These are phyloP conservation scores for Cordyceps cateniannulata DNA, from an alignment of 2,329 filamentous ascomycete genomes.

Conservation along the genomic window DNA sequence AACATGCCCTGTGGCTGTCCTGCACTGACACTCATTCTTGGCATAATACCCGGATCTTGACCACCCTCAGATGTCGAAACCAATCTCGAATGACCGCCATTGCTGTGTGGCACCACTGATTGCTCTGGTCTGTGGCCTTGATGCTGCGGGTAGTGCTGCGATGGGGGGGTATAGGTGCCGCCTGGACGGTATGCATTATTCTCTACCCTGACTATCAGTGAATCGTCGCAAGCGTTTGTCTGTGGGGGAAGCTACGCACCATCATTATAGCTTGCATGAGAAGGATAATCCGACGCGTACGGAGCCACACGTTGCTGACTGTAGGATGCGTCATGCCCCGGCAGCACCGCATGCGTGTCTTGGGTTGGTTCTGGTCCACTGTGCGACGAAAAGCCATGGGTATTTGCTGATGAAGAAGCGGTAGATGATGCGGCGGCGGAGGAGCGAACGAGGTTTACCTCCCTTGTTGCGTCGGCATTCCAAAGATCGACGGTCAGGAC, in stretches of 20 bases:
- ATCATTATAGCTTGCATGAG: constrained; percentile 26
- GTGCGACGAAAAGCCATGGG: neutral
- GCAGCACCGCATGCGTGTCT: constrained; percentile 19
- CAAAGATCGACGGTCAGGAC: constrained; percentile 63
- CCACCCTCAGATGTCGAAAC: constrained; percentile 16
- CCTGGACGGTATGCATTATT: constrained; percentile 24
- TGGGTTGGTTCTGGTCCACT: neutral
- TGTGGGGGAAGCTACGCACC: constrained; percentile 18
- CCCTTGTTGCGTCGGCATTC: constrained; percentile 57
- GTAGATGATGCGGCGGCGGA: constrained; percentile 19
- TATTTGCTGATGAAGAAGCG: neutral
- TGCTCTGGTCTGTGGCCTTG: constrained; percentile 19
- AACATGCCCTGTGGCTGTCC: constrained; percentile 74
- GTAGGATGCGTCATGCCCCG: constrained; percentile 31
- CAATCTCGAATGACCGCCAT: constrained; percentile 15
- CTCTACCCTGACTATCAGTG: constrained; percentile 13
- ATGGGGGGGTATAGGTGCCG: constrained; percentile 29
- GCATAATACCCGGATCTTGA: constrained; percentile 25
- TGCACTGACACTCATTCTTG: constrained; percentile 26
- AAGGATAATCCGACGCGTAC: constrained; percentile 29
- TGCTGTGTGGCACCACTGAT: constrained; percentile 21
- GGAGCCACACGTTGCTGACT: constrained; percentile 19
- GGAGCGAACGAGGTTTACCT: constrained; percentile 60
- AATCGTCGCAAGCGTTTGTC: neutral
- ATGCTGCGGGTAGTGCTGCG: constrained; percentile 31